These are phyloP conservation scores for Candolleomyces eurysporus DNA, from an alignment of 768 basidiomycete species.

Conservation along the genomic window DNA sequence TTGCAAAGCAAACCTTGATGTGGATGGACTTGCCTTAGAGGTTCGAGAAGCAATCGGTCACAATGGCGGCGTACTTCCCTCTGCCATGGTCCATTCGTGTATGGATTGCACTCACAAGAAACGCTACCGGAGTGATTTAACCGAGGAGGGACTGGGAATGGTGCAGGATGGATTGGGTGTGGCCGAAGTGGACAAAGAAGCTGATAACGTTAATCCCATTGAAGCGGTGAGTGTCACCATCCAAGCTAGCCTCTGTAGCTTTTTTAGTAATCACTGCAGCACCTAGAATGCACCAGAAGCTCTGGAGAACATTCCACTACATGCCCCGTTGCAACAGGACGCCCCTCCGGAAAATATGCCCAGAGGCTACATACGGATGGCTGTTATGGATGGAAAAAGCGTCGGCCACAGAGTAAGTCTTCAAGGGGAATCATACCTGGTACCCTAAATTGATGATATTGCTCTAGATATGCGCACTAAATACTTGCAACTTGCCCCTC, in stretches of 20 bases:
- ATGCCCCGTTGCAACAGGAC: background rate
- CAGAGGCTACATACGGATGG: slow-evolving; percentile 22
- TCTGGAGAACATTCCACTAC: background rate
- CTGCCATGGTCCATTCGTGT: slow-evolving; percentile 13
- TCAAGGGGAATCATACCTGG: background rate
- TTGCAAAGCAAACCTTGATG: slow-evolving; percentile 15
- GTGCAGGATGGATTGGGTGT: background rate
- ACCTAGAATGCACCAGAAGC: background rate
- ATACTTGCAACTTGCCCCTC: slow-evolving; percentile 17
- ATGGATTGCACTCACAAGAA: slow-evolving; percentile 21
- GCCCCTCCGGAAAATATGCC: background rate
- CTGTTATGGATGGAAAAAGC: slow-evolving; percentile 33
- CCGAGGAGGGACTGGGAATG: slow-evolving; percentile 5
- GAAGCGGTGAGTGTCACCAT: background rate
- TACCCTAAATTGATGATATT: background rate
- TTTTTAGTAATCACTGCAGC: background rate
- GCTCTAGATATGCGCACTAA: slow-evolving; percentile 21
- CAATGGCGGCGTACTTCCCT: slow-evolving; percentile 15
- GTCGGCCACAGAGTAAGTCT: slow-evolving; percentile 19
- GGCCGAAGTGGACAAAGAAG: slow-evolving; percentile 1
- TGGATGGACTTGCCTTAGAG: slow-evolving; percentile 1
- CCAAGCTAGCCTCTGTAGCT: background rate
- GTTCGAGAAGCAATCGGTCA: slow-evolving; percentile 15
- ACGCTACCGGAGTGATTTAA: slow-evolving; percentile 17
- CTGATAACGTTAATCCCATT: background rate